phyloP scores from a whole-genome alignment of 495 filamentous ascomycete genomes.

The Aspergillus indologenus region DNA sequence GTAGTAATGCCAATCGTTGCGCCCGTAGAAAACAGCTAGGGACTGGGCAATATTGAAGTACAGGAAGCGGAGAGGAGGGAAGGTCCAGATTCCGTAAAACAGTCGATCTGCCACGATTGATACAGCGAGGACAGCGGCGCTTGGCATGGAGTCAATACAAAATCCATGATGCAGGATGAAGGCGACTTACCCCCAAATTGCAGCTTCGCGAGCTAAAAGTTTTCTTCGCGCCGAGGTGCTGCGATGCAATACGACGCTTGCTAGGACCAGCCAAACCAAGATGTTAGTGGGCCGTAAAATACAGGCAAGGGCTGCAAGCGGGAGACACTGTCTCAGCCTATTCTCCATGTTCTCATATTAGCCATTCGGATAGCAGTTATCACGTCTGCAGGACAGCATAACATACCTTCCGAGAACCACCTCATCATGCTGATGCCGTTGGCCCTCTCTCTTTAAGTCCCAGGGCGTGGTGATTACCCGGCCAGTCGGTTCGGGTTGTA shows the following conservation, averaged over 20 bases:
- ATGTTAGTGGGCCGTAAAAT: slow-evolving; percentile 88
- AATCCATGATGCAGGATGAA: not conserved
- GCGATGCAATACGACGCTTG: slow-evolving; percentile 43
- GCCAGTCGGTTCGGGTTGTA: not conserved
- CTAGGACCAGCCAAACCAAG: slow-evolving; percentile 72
- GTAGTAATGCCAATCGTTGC: slow-evolving; percentile 90
- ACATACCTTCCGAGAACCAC: slow-evolving; percentile 17
- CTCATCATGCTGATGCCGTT: slow-evolving; percentile 1
- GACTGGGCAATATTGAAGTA: slow-evolving; percentile 89
- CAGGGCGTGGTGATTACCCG: not conserved
- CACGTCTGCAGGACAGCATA: not conserved
- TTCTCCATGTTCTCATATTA: not conserved
- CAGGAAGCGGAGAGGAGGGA: slow-evolving; percentile 84
- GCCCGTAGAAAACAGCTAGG: slow-evolving; percentile 89
- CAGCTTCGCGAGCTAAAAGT: slow-evolving; percentile 57
- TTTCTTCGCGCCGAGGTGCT: slow-evolving; percentile 40
- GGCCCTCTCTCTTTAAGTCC: not conserved
- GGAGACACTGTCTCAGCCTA: slow-evolving; percentile 62
- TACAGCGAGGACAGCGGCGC: slow-evolving; percentile 53
- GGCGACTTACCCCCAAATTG: slow-evolving; percentile 63
- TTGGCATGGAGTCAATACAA: slow-evolving; percentile 25
- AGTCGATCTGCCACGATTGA: slow-evolving; percentile 69
- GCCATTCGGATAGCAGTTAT: not conserved
- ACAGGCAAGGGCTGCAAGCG: slow-evolving; percentile 77
- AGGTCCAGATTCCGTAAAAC: slow-evolving; percentile 85